These are phyloP conservation scores for Shiraia sp. DNA, from an alignment of 2,329 filamentous ascomycete species.

Conservation along the genomic window DNA sequence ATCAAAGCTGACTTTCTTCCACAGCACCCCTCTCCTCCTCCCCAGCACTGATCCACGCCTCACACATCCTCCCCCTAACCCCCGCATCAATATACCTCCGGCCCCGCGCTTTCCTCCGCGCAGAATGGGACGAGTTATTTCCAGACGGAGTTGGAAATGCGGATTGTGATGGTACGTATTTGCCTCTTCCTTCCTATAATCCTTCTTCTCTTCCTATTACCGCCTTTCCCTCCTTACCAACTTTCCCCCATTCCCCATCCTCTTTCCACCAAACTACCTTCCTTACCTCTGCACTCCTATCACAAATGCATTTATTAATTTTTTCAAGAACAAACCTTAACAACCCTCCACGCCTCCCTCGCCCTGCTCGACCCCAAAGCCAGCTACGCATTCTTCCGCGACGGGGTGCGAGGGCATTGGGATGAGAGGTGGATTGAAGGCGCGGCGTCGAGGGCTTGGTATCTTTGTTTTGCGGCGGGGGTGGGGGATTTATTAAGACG, in stretches of 20 bases:
- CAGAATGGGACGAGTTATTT: constrained; percentile 73
- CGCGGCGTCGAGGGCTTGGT: constrained; percentile 60
- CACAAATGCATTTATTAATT: too few relatives aligned
- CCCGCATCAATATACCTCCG: constrained; percentile 71
- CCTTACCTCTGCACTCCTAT: too few relatives aligned
- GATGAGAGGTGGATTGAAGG: constrained; percentile 73
- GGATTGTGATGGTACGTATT: not conserved
- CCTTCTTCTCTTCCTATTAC: not conserved
- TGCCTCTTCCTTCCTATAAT: not conserved
- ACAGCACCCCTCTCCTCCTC: constrained; percentile 71
- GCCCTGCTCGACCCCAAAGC: constrained; percentile 71
- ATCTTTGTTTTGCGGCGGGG: constrained; percentile 36
- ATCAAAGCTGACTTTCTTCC: constrained; percentile 1
- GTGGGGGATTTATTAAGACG: constrained; percentile 22
- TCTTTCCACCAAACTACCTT: too few relatives aligned
- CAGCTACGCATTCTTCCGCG: constrained; percentile 76
- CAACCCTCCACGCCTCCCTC: too few relatives aligned
- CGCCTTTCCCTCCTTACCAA: too few relatives aligned
- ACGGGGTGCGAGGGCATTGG: constrained; percentile 59
- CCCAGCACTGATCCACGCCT: constrained; percentile 71
- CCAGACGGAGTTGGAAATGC: constrained; percentile 61
- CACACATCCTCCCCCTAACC: constrained; percentile 80
- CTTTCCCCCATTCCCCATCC: not conserved
- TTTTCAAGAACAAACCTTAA: too few relatives aligned
- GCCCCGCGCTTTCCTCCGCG: constrained; percentile 68